Conservation (phyloP, 2,329 filamentous ascomycete species). For the Plectosphaerella cucumerina region DNA sequence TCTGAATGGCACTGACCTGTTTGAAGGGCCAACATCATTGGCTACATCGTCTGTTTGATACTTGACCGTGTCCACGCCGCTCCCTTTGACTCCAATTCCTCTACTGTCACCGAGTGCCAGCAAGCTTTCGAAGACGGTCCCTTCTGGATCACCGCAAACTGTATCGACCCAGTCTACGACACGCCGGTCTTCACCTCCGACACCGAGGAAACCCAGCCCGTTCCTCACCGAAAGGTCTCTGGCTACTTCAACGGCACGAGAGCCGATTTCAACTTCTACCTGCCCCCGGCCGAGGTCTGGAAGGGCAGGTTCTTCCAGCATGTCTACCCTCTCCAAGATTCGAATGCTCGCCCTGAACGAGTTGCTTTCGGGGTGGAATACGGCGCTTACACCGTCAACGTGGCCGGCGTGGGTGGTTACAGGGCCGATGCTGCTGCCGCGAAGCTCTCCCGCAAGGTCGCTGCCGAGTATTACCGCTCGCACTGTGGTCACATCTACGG, state of each 20-base stretch:
- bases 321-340: conserved; percentile 11
- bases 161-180: neutral
- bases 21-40: too few species aligned
- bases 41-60: too few species aligned
- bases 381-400: conserved; percentile 14
- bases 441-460: conserved; percentile 12
- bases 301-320: conserved; percentile 16
- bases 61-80: too few species aligned
- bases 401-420: conserved; percentile 10
- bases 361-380: conserved; percentile 13
- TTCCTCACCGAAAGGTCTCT: conserved; percentile 10
- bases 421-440: conserved; percentile 17
- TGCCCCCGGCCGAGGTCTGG: conserved; percentile 11
- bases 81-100: conserved; percentile 14
- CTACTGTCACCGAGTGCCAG: neutral
- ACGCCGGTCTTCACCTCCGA: neutral
- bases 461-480: conserved; percentile 9
- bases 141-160: neutral
- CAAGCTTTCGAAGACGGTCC: neutral
- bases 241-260: conserved; percentile 13
- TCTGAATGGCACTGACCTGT: too few species aligned
- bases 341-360: neutral
- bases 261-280: conserved; percentile 17
- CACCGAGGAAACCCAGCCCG: neutral
- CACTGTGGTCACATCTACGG: conserved; percentile 6